These are phyloP conservation scores for Fusarium robinianum DNA, from an alignment of 2,329 filamentous ascomycete species.

Conservation along the genomic window DNA sequence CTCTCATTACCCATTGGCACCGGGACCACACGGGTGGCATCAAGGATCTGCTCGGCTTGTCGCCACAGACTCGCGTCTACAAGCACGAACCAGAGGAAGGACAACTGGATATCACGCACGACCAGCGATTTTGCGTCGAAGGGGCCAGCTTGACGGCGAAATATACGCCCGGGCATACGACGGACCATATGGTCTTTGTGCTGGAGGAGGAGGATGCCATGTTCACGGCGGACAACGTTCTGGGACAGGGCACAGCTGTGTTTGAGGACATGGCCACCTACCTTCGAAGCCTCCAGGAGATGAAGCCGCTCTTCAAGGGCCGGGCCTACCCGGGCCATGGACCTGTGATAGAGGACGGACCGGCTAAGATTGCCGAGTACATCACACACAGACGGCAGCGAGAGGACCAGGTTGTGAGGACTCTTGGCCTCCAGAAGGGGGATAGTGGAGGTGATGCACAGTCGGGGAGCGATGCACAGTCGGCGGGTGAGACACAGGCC, in stretches of 20 bases:
- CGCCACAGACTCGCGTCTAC: conserved; percentile 65
- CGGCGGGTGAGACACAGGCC: too few species aligned
- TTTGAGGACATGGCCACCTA: conserved; percentile 78
- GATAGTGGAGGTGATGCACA: conserved; percentile 38
- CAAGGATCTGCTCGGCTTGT: conserved; percentile 65
- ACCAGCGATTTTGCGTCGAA: conserved; percentile 58
- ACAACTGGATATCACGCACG: conserved; percentile 53
- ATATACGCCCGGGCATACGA: conserved; percentile 69
- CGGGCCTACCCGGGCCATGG: conserved; percentile 89
- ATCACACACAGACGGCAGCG: conserved; percentile 78
- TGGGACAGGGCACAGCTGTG: conserved; percentile 84
- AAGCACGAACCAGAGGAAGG: conserved; percentile 64
- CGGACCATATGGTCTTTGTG: conserved; percentile 80
- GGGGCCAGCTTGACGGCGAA: conserved; percentile 70
- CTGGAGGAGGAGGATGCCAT: conserved; percentile 79
- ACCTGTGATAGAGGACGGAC: conserved; percentile 73
- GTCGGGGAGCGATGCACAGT: too few species aligned
- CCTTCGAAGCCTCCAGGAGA: conserved; percentile 68
- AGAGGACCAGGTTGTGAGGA: conserved; percentile 75
- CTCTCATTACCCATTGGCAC: conserved; percentile 92
- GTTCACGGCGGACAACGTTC: conserved; percentile 87
- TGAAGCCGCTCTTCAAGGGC: conserved; percentile 68
- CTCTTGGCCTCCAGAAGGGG: conserved; percentile 50
- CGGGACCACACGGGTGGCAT: conserved; percentile 83
- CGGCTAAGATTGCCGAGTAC: conserved; percentile 76